Percentiles rank a stretch among this genome's conserved stretches.
Evolutionary conservation across 768 basidiomycete species (phyloP).

Genomic region (Auriscalpium microsporum): DNA sequence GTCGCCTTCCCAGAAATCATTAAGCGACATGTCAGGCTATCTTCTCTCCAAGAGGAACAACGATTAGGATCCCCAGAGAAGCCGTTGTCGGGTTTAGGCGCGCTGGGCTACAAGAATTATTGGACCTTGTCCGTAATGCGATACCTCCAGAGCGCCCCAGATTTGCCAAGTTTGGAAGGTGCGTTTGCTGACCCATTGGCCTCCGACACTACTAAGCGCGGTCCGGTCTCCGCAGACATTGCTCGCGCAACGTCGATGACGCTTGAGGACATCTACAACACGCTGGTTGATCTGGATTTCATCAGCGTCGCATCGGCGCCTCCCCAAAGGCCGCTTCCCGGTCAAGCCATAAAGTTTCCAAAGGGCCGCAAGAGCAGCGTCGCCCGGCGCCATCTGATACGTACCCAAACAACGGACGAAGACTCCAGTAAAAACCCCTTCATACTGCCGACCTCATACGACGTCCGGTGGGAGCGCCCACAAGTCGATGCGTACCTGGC

Average conservation of each 20-base stretch:
- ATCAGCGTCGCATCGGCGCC: conserved; percentile 49
- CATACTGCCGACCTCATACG: conserved; percentile 60
- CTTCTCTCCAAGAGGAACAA: conserved; percentile 88
- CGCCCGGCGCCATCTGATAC: conserved; percentile 56
- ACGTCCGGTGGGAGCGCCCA: conserved; percentile 64
- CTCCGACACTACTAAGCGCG: conserved; percentile 14
- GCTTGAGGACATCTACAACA: conserved; percentile 74
- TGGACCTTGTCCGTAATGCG: conserved; percentile 88
- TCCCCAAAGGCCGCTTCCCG: conserved; percentile 56
- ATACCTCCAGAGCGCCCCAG: conserved; percentile 56
- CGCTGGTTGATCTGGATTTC: conserved; percentile 67
- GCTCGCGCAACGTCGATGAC: conserved; percentile 84
- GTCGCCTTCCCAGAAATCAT: background rate
- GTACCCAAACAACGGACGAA: conserved; percentile 41
- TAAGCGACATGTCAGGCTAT: conserved; percentile 54
- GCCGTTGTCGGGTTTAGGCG: conserved; percentile 87
- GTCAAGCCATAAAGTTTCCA: conserved; percentile 67
- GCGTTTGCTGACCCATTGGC: conserved; percentile 18
- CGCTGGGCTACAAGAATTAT: conserved; percentile 90
- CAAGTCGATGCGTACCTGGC: conserved; percentile 57
- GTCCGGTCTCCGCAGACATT: conserved; percentile 48
- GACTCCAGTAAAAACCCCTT: conserved; percentile 43
- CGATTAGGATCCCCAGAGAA: conserved; percentile 91
- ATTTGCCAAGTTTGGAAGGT: conserved; percentile 70
- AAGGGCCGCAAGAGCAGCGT: conserved; percentile 61